phyloP scores from a whole-genome alignment of 345 rosid species.

The Schrenkiella parvula region DNA sequence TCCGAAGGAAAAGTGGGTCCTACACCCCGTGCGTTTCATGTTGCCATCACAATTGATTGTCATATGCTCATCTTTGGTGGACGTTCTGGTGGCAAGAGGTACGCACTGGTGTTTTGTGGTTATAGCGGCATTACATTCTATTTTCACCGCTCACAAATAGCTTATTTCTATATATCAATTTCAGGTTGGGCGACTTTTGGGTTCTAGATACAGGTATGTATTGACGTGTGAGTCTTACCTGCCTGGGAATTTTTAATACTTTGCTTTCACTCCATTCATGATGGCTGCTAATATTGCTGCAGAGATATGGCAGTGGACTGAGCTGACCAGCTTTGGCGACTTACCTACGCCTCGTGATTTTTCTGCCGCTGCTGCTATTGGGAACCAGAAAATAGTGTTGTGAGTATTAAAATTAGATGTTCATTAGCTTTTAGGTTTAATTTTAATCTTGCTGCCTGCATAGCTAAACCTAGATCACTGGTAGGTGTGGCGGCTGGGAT shows the following conservation, averaged over 20 bases:
- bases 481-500: slow-evolving; percentile 99
- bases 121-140: not conserved
- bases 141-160: not conserved
- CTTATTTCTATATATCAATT: slow-evolving; percentile 10
- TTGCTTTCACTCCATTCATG: not conserved
- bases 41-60: slow-evolving; percentile 87
- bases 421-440: not conserved
- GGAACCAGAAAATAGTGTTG: slow-evolving; percentile 83
- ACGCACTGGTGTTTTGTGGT: not conserved
- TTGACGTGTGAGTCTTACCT: not conserved
- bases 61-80: slow-evolving; percentile 98
- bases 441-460: not conserved
- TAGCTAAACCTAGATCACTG: slow-evolving; percentile 16
- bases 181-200: slow-evolving; percentile 97
- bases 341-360: slow-evolving; percentile 90
- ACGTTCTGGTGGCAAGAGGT: slow-evolving; percentile 78
- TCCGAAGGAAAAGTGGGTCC: slow-evolving; percentile 90
- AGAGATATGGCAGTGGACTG: slow-evolving; percentile 99
- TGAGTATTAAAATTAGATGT: slow-evolving; percentile 31
- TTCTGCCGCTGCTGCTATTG: slow-evolving; percentile 86
- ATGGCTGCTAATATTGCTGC: slow-evolving; percentile 23
- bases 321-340: slow-evolving; percentile 89
- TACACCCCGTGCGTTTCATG: slow-evolving; percentile 84
- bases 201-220: slow-evolving; percentile 86
- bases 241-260: not conserved